phyloP scores from a whole-genome alignment of 1,139 yeast genomes.

The Pneumocystis jirovecii region DNA sequence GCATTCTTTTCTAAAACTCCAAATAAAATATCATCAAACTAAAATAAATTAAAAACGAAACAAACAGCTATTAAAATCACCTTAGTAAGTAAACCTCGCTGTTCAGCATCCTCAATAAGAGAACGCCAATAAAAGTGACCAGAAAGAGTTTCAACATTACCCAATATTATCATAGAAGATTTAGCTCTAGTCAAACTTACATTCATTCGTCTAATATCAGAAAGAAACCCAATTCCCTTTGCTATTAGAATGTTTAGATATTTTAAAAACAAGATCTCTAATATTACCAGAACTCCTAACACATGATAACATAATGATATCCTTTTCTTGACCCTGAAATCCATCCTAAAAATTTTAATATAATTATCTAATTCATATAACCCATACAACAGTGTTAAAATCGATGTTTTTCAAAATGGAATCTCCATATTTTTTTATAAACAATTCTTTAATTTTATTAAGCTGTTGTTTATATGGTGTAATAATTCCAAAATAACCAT shows the following conservation, averaged over 20 bases:
- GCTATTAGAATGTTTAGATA: constrained; percentile 33
- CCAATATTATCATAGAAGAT: constrained; percentile 83
- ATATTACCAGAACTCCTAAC: constrained; percentile 46
- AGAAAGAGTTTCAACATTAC: constrained; percentile 48
- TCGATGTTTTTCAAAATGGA: constrained; percentile 53
- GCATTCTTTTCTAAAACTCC: neutral
- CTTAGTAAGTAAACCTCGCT: constrained; percentile 13
- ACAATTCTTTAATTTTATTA: constrained; percentile 39
- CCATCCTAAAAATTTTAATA: constrained; percentile 34
- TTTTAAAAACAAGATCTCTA: constrained; percentile 26
- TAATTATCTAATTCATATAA: neutral
- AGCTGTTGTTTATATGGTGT: constrained; percentile 93
- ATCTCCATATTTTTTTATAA: constrained; percentile 46
- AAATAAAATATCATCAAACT: neutral
- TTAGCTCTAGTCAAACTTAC: constrained; percentile 91
- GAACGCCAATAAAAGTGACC: constrained; percentile 44
- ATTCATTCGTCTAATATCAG: constrained; percentile 85
- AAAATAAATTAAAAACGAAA: neutral
- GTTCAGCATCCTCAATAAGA: constrained; percentile 43
- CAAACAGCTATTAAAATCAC: neutral
- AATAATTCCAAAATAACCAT: constrained; percentile 72
- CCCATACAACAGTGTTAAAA: constrained; percentile 64
- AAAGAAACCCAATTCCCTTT: constrained; percentile 66
- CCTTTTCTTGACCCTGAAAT: constrained; percentile 96
- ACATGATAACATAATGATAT: constrained; percentile 82